These are phyloP conservation scores for Venturia pyrina DNA, from an alignment of 2,329 filamentous ascomycete genomes.

Conservation along the genomic window DNA sequence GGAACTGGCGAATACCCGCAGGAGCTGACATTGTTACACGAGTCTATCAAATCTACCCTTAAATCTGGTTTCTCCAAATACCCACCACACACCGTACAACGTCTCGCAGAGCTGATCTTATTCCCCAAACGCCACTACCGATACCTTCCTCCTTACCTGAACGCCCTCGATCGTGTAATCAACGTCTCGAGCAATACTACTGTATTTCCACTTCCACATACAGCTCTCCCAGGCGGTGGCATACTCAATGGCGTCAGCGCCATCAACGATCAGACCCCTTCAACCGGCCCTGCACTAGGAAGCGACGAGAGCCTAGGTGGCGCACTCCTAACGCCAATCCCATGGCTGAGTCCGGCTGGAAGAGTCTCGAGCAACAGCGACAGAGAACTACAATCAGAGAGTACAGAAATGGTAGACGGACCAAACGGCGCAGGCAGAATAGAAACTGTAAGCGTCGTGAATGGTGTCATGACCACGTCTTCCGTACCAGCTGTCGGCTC, in stretches of 20 bases:
- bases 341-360: slow-evolving; percentile 54
- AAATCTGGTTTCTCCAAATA: slow-evolving; percentile 56
- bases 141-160: slow-evolving; percentile 72
- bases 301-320: slow-evolving; percentile 86
- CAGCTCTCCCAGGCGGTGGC: slow-evolving; percentile 35
- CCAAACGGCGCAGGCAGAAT: slow-evolving; percentile 70
- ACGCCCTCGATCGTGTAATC: slow-evolving; percentile 82
- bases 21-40: slow-evolving; percentile 25
- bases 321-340: slow-evolving; percentile 84
- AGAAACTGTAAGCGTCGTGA: slow-evolving; percentile 73
- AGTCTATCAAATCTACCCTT: slow-evolving; percentile 41
- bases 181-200: slow-evolving; percentile 76
- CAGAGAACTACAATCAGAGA: slow-evolving; percentile 58
- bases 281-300: slow-evolving; percentile 44
- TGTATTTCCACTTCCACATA: slow-evolving; percentile 71
- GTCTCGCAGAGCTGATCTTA: slow-evolving; percentile 77
- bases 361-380: slow-evolving; percentile 24
- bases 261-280: slow-evolving; percentile 16
- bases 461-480: slow-evolving; percentile 41
- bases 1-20: slow-evolving; percentile 43
- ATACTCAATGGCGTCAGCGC: slow-evolving; percentile 54
- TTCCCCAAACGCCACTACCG: slow-evolving; percentile 69
- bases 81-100: slow-evolving; percentile 88
- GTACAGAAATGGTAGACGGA: slow-evolving; percentile 70
- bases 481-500: background rate